These are phyloP conservation scores for Euphorbia tirucalli DNA, from an alignment of 345 rosid species.

Conservation along the genomic window DNA sequence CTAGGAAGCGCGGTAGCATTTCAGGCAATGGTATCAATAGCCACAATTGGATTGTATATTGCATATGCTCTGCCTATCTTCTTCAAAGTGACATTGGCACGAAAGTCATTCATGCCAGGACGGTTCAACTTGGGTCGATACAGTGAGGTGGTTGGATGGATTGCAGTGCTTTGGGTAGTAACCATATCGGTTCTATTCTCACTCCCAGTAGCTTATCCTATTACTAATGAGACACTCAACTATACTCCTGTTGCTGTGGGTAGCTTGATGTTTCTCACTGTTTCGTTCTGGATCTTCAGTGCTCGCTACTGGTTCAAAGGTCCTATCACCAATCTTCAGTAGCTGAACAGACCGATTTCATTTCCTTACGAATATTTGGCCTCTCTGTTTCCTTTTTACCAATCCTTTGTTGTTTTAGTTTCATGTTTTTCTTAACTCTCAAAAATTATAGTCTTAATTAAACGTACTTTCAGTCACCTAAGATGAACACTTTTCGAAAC, in stretches of 20 bases:
- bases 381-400: too few relatives aligned
- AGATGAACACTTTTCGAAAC: too few relatives aligned
- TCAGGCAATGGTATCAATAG: constrained; percentile 95
- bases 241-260: constrained; percentile 89
- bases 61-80: constrained; percentile 89
- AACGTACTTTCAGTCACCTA: too few relatives aligned
- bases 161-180: constrained; percentile 83
- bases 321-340: constrained; percentile 62
- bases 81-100: constrained; percentile 76
- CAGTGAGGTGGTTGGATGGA: constrained; percentile 69
- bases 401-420: too few relatives aligned
- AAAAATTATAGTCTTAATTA: too few relatives aligned
- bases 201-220: constrained; percentile 83
- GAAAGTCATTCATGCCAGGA: constrained; percentile 66
- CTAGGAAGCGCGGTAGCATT: constrained; percentile 90
- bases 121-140: constrained; percentile 85
- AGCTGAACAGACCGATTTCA: too few relatives aligned
- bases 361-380: too few relatives aligned
- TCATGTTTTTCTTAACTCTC: too few relatives aligned
- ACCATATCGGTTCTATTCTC: constrained; percentile 91
- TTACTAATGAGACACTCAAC: constrained; percentile 75
- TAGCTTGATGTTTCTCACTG: constrained; percentile 54
- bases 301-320: constrained; percentile 89
- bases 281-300: constrained; percentile 60
- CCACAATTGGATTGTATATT: constrained; percentile 89